These are phyloP conservation scores for Posidonia australis DNA, from an alignment of 106 monocot genomes.

Conservation along the genomic window DNA sequence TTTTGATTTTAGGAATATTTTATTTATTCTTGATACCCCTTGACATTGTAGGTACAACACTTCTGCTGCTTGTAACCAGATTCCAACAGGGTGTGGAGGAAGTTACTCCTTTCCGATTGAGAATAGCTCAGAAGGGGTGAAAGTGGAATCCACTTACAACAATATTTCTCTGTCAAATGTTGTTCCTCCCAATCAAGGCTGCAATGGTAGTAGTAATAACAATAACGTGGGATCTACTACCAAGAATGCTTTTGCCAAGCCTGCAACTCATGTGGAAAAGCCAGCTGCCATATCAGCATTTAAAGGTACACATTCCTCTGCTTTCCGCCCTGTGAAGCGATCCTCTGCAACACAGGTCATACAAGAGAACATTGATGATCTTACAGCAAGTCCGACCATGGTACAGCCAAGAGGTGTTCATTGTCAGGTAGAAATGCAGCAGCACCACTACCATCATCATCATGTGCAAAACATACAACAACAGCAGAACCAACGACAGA, in stretches of 20 bases:
- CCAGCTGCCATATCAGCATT: constrained; percentile 16
- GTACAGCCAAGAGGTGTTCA: constrained; percentile 20
- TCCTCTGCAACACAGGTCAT: constrained; percentile 12
- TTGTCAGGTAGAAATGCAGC: constrained; percentile 41
- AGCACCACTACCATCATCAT: constrained; percentile 61
- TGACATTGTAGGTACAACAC: constrained; percentile 48
- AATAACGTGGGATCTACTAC: constrained; percentile 69
- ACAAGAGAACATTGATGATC: constrained; percentile 37
- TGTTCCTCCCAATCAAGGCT: constrained; percentile 42
- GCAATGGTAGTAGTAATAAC: constrained; percentile 54
- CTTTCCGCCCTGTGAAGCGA: constrained; percentile 41
- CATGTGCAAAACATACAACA: constrained; percentile 29
- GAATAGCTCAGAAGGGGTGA: constrained; percentile 43
- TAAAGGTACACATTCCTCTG: constrained; percentile 31
- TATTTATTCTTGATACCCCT: neutral
- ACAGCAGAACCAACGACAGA: constrained; percentile 15
- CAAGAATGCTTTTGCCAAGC: constrained; percentile 28
- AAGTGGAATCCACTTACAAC: constrained; percentile 32
- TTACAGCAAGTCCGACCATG: neutral
- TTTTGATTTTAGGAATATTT: neutral
- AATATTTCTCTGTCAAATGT: constrained; percentile 27
- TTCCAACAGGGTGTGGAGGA: constrained; percentile 30
- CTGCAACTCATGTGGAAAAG: constrained; percentile 30
- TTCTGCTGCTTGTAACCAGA: constrained; percentile 51
- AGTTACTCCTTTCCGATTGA: constrained; percentile 40